Conservation (phyloP, 2,329 filamentous ascomycete species). For the Arthrobotrys conoides region DNA sequence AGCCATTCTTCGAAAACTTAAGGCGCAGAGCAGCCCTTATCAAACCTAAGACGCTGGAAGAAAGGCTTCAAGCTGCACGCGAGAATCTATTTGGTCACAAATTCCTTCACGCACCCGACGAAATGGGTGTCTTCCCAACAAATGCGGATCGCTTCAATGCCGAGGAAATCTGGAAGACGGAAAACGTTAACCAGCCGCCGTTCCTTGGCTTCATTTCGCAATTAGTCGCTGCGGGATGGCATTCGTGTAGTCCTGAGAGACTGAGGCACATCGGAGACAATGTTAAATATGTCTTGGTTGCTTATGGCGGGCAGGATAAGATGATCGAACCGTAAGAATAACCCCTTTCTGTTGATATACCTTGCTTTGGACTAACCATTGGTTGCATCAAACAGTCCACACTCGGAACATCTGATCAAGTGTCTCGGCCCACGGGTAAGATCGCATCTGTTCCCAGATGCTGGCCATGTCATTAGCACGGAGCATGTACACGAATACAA, state of each 20-base stretch:
- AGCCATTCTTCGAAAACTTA: slow-evolving; percentile 76
- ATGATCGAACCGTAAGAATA: slow-evolving; percentile 75
- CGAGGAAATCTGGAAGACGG: slow-evolving; percentile 80
- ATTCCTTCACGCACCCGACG: slow-evolving; percentile 77
- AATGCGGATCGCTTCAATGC: slow-evolving; percentile 88
- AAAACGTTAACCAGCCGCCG: slow-evolving; percentile 74
- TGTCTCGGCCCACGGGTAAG: slow-evolving; percentile 72
- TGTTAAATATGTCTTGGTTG: slow-evolving; percentile 80
- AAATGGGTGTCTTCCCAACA: slow-evolving; percentile 75
- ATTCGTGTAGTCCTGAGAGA: slow-evolving; percentile 79
- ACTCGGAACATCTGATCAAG: slow-evolving; percentile 78
- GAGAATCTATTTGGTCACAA: slow-evolving; percentile 75
- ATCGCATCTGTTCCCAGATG: slow-evolving; percentile 69
- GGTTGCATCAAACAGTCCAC: slow-evolving; percentile 68
- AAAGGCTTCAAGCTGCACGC: slow-evolving; percentile 76
- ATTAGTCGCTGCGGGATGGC: slow-evolving; percentile 82
- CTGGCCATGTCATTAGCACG: slow-evolving; percentile 80
- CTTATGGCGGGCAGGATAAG: slow-evolving; percentile 82
- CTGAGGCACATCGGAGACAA: slow-evolving; percentile 76
- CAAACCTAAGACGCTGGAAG: slow-evolving; percentile 79
- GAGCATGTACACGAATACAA: slow-evolving; percentile 81
- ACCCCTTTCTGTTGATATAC: not conserved
- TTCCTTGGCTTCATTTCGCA: slow-evolving; percentile 81
- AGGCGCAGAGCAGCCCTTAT: slow-evolving; percentile 72
- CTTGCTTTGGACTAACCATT: not conserved